Conservation (phyloP, 768 basidiomycete species). For the Suillus discolor region DNA sequence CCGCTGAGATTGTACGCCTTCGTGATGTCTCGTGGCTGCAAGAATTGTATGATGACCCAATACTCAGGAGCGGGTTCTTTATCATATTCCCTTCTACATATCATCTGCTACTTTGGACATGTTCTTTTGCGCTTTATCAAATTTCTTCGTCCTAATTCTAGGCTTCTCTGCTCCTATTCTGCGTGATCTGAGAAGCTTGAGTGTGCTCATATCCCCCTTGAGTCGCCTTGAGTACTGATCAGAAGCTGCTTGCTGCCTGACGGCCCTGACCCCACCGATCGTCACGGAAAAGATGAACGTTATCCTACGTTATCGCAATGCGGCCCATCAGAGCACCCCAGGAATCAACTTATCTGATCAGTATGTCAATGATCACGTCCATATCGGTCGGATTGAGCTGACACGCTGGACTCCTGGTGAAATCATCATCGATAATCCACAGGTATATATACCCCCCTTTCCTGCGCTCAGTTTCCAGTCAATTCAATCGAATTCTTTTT, state of each 20-base stretch:
- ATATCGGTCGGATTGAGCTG: constrained; percentile 1
- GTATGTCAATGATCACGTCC: constrained; percentile 1
- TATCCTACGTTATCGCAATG: constrained; percentile 3
- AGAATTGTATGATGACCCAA: constrained; percentile 21
- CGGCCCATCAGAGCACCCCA: not conserved
- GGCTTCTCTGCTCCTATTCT: not conserved
- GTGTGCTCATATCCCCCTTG: constrained; percentile 1
- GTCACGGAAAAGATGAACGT: not conserved
- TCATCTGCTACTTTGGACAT: constrained; percentile 10
- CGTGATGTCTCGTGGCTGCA: constrained; percentile 29
- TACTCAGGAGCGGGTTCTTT: constrained; percentile 36
- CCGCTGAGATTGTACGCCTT: constrained; percentile 19
- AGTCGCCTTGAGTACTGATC: not conserved
- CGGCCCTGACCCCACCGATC: constrained; percentile 4
- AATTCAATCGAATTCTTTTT: not conserved
- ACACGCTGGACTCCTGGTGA: too few species aligned
- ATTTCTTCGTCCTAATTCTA: constrained; percentile 8
- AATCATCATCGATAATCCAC: not conserved
- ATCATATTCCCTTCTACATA: constrained; percentile 32
- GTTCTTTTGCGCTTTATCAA: constrained; percentile 21
- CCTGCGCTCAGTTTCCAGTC: not conserved
- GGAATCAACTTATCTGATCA: not conserved
- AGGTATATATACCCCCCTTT: constrained; percentile 3
- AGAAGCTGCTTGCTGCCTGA: not conserved
- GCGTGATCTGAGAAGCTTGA: not conserved